phyloP scores from a whole-genome alignment of 176 grass and related monocot genomes.

The Carex cristatella region DNA sequence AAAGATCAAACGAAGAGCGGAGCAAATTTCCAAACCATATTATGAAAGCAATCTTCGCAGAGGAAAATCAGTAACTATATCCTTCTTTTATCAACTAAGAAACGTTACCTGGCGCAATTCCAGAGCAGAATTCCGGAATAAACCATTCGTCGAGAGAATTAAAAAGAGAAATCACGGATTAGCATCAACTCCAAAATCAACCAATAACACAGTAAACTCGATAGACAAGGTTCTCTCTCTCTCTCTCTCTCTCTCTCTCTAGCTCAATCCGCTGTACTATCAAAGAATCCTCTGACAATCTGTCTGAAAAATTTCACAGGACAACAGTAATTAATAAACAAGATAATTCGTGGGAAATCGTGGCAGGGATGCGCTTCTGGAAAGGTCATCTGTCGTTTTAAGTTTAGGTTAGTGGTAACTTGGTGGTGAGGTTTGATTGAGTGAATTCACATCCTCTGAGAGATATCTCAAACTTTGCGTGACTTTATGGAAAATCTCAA shows the following conservation, averaged over 20 bases:
- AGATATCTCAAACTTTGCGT: too few relatives aligned
- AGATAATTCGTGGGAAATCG: not conserved
- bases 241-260: not conserved
- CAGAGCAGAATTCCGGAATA: not conserved
- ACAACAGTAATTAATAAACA: not conserved
- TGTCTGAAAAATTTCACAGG: not conserved
- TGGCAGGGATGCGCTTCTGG: conserved; percentile 1
- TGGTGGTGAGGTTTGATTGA: not conserved
- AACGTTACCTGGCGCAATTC: conserved; percentile 6
- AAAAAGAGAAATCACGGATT: not conserved
- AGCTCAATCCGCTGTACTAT: not conserved
- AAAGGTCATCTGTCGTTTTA: conserved; percentile 30
- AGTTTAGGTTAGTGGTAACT: conserved; percentile 2
- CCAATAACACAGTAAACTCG: conserved; percentile 10
- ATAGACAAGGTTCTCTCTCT: not conserved
- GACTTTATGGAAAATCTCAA: too few relatives aligned
- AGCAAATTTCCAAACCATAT: not conserved
- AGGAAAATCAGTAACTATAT: not conserved
- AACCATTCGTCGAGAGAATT: conserved; percentile 9
- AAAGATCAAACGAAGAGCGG: not conserved
- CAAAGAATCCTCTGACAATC: not conserved
- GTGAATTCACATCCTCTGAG: not conserved
- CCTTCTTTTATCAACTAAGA: not conserved
- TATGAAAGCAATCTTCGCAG: not conserved
- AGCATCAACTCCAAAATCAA: not conserved